These are phyloP conservation scores for Colletotrichum abscissum DNA, from an alignment of 2,329 filamentous ascomycete genomes.

Conservation along the genomic window DNA sequence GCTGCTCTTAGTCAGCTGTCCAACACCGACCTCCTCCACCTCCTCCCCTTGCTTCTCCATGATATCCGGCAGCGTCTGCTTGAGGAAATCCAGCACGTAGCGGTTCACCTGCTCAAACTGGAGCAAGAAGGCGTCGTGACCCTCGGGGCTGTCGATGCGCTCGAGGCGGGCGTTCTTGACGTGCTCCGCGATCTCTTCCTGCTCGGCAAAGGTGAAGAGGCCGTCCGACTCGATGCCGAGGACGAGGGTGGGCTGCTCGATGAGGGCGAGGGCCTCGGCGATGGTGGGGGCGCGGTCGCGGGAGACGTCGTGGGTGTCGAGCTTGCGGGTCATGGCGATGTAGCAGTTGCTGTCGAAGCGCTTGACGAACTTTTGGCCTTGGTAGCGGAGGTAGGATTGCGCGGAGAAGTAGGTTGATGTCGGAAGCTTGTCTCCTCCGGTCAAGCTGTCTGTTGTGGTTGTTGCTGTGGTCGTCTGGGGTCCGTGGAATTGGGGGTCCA, in stretches of 20 bases:
- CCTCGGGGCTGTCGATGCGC: conserved; percentile 93
- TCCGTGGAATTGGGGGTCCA: conserved; percentile 78
- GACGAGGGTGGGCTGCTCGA: conserved; percentile 90
- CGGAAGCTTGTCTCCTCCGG: conserved; percentile 62
- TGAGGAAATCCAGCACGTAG: conserved; percentile 86
- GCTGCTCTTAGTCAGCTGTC: conserved; percentile 82
- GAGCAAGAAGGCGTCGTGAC: conserved; percentile 94
- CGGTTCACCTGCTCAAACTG: conserved; percentile 98
- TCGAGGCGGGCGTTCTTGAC: conserved; percentile 83
- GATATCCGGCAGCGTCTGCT: conserved; percentile 86
- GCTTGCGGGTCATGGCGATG: conserved; percentile 96
- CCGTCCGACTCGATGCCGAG: conserved; percentile 96
- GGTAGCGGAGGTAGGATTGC: conserved; percentile 96
- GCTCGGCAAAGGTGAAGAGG: conserved; percentile 96
- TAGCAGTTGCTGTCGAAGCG: conserved; percentile 99
- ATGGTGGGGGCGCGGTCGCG: conserved; percentile 77
- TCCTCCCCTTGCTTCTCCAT: conserved; percentile 73
- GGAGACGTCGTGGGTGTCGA: conserved; percentile 96
- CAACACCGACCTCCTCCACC: conserved; percentile 61
- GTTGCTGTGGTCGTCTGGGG: conserved; percentile 53
- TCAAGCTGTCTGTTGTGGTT: conserved; percentile 46
- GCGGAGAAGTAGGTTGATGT: conserved; percentile 95
- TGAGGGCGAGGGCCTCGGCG: conserved; percentile 79
- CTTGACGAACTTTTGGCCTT: conserved; percentile 95
- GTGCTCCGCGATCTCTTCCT: conserved; percentile 87